Evolutionary conservation across 306 rosid genomes (phyloP), one percentile per base, ranked within the genome.

Genomic region (Begonia masoniana): DNA sequence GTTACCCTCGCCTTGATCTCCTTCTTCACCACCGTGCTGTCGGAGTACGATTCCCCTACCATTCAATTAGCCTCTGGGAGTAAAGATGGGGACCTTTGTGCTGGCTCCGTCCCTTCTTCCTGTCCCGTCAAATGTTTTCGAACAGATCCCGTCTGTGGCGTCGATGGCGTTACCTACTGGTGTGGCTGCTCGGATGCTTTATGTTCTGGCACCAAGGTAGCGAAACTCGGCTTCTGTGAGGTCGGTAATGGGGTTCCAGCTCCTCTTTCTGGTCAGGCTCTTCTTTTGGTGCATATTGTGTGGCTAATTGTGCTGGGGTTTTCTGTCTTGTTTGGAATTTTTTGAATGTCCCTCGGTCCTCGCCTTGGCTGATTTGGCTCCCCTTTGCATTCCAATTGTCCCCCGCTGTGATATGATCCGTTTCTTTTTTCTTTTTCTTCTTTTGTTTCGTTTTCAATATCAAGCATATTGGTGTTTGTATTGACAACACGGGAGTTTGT

Each of bases 91-190:
- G 76, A 74, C 41, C 60, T 68, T 50, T 88, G 97, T 52, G 50
- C 66, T 12, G 72, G 43, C 9, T 8, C 59, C 2, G 5, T 15
- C 3, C 72, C 71, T 9, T 0, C 71, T 4, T 61, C 67, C 13
- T 89, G 97, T 41, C 97, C 97, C 4, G 83, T 85, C 0, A 82
- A 65, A 8, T 89, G 97, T 62, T 89, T 89, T 7, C 67, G 95
- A 14, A 56, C 97, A 4, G 77, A 89, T 60, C 97, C 97, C 0
- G 97, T 85, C n/a, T 89, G 95, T 60, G 91, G 95, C 6, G 83
- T 52, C 1, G 83, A 85, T 70, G 95, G 91, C 17, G 74, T 89
- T 45, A 89, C 94, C 23, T 89, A 85, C 61, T 89, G 97, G 97
- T 85, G 95, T 41, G 97, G 97, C 6, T 88, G 95, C 70, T 80